Evolutionary conservation across 139 green algal genomes (phyloP).

Genomic region (Pseudopediastrum boryanum): DNA sequence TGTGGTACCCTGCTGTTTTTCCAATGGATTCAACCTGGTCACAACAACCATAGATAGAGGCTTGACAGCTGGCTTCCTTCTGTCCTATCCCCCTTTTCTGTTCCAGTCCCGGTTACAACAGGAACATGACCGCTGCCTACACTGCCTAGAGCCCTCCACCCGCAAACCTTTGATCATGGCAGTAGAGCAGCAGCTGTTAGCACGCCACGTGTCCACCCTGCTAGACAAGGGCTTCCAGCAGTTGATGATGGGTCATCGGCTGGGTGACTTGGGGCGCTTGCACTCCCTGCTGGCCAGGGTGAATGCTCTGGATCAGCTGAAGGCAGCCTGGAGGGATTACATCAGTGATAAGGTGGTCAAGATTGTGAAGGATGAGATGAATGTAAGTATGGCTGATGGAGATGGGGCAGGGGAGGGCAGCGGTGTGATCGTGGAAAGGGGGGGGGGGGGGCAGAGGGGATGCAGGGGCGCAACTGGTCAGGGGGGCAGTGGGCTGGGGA

Average conservation of each 20-base stretch:
- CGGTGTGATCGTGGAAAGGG: not conserved
- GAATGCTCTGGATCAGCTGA: slow-evolving; percentile 61
- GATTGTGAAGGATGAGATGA: slow-evolving; percentile 90
- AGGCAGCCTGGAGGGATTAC: slow-evolving; percentile 67
- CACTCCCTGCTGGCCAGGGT: slow-evolving; percentile 64
- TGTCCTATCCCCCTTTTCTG: not conserved
- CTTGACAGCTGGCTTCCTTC: not conserved
- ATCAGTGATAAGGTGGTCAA: slow-evolving; percentile 68
- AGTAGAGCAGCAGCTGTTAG: slow-evolving; percentile 83
- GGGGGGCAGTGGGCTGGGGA: too few species aligned
- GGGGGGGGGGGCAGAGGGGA: too few species aligned
- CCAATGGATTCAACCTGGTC: too few species aligned
- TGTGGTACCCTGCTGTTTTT: too few species aligned
- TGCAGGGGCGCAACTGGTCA: not conserved
- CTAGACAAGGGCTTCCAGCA: slow-evolving; percentile 66
- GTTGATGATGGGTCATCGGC: slow-evolving; percentile 75
- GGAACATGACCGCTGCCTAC: slow-evolving; percentile 85
- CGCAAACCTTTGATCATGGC: slow-evolving; percentile 73
- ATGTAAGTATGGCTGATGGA: slow-evolving; percentile 53
- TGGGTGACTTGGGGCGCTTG: slow-evolving; percentile 86
- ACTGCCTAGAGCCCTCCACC: slow-evolving; percentile 87
- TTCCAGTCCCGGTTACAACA: slow-evolving; percentile 80
- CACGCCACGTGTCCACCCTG: slow-evolving; percentile 64
- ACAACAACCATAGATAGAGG: too few species aligned
- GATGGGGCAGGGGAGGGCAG: not conserved